Evolutionary conservation across 495 filamentous ascomycete species (phyloP), one percentile per base, ranked within the genome.

Genomic region (Daldinia loculata): DNA sequence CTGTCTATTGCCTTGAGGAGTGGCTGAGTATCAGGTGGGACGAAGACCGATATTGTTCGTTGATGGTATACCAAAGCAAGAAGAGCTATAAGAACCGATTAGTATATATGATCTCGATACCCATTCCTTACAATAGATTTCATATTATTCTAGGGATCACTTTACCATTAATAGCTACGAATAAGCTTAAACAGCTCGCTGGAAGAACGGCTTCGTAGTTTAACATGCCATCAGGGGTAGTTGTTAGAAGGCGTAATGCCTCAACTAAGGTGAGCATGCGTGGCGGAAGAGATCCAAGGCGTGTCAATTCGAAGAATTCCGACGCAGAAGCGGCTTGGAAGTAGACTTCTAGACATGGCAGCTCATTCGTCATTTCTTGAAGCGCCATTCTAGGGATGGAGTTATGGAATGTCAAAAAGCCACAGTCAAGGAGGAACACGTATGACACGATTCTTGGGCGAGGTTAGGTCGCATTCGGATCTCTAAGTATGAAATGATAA

Each of bases 291-390:
- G 8, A 51, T 8, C 19, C 17, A 27, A 24, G 17, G 48, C 48
- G 48, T 15, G 48, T 27, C 11, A 27, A 22, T 22, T 51, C 48
- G 48, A 24, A 51, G 19, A 51, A 51, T 17, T 51, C 48, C 19
- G 48, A 51, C 9, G 48, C 15, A 15, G 48, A 27, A 11, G 22
- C n/a, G 11, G 48, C 48, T 27, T 51, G 48, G 48, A 51, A 51
- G 22, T 51, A 51, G n/a, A 51, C 48, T 27, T 51, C 48, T 27
- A 51, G 9, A 27, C 48, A 51, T 15, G 48, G 48, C 3, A 51
- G 9, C 48, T 51, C 48, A 27, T 51, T 51, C 22, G 48, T 51
- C 48, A 51, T 51, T 27, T 51, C 48, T 27, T 51, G 48, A 15
- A 51, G 48, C 9, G 48, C 48, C 24, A 51, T 51, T 27, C 48